Evolutionary conservation across 257 asterid species (phyloP), one percentile per base, ranked within the genome.

Genomic region (Nicotiana tabacum): DNA sequence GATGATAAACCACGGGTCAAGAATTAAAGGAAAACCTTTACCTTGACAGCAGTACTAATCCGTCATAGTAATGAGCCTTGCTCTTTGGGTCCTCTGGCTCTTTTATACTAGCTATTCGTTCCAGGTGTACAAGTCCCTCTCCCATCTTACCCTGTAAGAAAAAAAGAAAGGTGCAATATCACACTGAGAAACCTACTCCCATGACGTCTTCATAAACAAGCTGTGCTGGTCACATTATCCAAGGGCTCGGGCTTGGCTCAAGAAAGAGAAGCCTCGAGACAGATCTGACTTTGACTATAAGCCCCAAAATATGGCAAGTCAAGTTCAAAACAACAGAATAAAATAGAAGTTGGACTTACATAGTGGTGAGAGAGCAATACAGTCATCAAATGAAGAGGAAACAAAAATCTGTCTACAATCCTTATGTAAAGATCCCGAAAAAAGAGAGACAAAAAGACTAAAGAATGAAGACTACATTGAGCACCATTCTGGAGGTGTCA

Each of bases 31-130:
- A 39, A 30, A 53, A 65, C 10, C 12, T 53, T 67, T 88, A 96
- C 99, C 97, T 90, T 77, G 98, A 89, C 65, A 93, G 92, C 57
- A 96, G 68, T 35, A 93, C 77, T 80, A 96, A 80, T 53, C 95
- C 92, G 4, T 94, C 99, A 53, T 92, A 92, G 89, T 92, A 96
- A 88, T 90, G 98, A 33, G 91, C 91, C 90, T 88, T 93, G 92
- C 87, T 86, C 85, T 86, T 94, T 78, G 91, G 27, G 88, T 93
- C 93, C 84, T 60, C 85, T 3, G 99, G 98, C 86, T 93, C 98
- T 83, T 93, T 86, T 83, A 93, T 61, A 80, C 81, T 77, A 85
- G 90, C 91, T 85, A 96, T 86, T 90, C 95, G 91, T 88, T 91
- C 97, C 48, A 96, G 91, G 88, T 96, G 98, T 68, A 39, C 56